Conservation (phyloP, 768 basidiomycete genomes). For the Boletus insuetus region DNA sequence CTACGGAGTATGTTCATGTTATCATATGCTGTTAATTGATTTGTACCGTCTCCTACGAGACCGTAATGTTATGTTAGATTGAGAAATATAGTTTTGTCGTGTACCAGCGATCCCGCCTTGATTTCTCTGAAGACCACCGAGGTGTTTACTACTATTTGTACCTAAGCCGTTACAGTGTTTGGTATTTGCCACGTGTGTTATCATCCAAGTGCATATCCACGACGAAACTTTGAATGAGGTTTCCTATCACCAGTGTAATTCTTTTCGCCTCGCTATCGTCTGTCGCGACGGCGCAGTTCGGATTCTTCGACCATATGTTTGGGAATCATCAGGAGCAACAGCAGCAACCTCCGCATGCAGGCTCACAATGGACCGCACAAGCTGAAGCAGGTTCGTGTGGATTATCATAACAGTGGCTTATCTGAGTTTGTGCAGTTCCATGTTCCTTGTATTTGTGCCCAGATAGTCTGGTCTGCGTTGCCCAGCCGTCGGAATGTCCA, state of each 20-base stretch:
- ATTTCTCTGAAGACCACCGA: too few species aligned
- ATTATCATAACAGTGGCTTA: background rate
- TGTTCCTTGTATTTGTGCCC: slow-evolving; percentile 79
- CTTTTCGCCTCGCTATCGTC: slow-evolving; percentile 27
- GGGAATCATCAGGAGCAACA: slow-evolving; percentile 48
- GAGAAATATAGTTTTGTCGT: slow-evolving; percentile 4
- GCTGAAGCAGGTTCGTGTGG: slow-evolving; percentile 56
- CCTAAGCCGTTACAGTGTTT: too few species aligned
- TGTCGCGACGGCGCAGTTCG: slow-evolving; percentile 61
- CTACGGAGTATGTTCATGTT: slow-evolving; percentile 25
- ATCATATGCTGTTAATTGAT: slow-evolving; percentile 31
- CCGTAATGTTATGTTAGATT: slow-evolving; percentile 29
- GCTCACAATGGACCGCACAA: slow-evolving; percentile 64
- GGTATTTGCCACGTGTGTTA: too few species aligned
- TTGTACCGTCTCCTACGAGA: slow-evolving; percentile 28
- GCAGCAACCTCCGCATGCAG: slow-evolving; percentile 43
- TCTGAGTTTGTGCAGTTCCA: slow-evolving; percentile 45
- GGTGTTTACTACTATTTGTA: background rate
- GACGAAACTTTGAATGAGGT: slow-evolving; percentile 13
- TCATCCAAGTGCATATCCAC: background rate
- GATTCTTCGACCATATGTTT: slow-evolving; percentile 80
- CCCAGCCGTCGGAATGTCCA: slow-evolving; percentile 58
- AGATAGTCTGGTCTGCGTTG: slow-evolving; percentile 64
- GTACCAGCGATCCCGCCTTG: background rate
- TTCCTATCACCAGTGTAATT: slow-evolving; percentile 1